A percentile compares a stretch with the other conserved stretches of the same genome.
Evolutionary conservation across 164 flowering plant species (phyloP).

Genomic region (Aristolochia contorta): DNA sequence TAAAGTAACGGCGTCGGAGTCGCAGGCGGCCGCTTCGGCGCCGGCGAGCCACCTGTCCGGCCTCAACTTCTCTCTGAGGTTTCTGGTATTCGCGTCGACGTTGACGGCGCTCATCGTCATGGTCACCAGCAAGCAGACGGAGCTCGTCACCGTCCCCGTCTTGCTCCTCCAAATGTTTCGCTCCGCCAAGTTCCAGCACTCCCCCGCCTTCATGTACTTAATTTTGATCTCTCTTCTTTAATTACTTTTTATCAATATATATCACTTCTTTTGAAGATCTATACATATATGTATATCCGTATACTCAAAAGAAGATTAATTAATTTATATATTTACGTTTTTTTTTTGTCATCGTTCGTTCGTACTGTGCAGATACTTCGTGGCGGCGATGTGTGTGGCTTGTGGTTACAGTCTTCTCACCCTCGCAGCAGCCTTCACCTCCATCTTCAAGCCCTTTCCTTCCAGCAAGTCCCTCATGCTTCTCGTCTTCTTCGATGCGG

Average conservation of each 20-base stretch:
- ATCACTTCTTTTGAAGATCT: no score
- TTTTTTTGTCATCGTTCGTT: not conserved
- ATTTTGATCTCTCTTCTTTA: no score
- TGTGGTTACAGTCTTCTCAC: slow-evolving; percentile 42
- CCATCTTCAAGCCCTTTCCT: slow-evolving; percentile 25
- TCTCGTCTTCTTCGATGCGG: slow-evolving; percentile 43
- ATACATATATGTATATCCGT: no score
- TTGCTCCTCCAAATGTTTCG: not conserved
- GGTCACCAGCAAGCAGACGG: slow-evolving; percentile 21
- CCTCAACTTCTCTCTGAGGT: slow-evolving; percentile 10
- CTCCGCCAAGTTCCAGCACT: slow-evolving; percentile 12
- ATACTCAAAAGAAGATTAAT: not conserved
- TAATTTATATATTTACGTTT: not conserved
- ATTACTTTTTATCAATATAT: no score
- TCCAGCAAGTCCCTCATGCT: slow-evolving; percentile 19
- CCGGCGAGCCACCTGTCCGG: slow-evolving; percentile 1
- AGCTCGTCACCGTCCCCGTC: not conserved
- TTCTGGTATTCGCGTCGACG: slow-evolving; percentile 15
- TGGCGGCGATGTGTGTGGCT: slow-evolving; percentile 43
- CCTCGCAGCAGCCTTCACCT: slow-evolving; percentile 21
- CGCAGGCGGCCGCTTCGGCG: not conserved
- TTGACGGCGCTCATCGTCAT: slow-evolving; percentile 12
- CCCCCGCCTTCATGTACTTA: slow-evolving; percentile 27
- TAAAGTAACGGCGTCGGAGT: slow-evolving; percentile 1
- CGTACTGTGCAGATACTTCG: slow-evolving; percentile 47